These are phyloP conservation scores for Sugiyamaella mastotermitis DNA, from an alignment of 805 yeast species.

Conservation along the genomic window DNA sequence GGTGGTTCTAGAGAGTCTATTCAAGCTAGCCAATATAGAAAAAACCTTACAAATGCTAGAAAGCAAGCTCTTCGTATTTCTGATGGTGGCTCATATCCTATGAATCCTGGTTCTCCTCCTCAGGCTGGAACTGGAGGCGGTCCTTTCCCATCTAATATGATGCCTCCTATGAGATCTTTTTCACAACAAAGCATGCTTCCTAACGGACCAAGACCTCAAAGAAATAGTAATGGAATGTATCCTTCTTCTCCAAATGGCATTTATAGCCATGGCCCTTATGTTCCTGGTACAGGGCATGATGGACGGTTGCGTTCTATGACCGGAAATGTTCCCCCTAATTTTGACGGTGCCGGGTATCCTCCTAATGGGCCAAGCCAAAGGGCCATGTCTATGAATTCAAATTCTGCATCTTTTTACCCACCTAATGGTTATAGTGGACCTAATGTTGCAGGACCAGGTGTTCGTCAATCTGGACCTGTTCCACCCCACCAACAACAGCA, in stretches of 20 bases:
- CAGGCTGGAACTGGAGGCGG: too few relatives aligned
- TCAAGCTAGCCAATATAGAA: constrained; percentile 17
- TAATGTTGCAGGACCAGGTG: constrained; percentile 2
- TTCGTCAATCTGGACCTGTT: constrained; percentile 9
- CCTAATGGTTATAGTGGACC: not conserved
- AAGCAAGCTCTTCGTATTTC: constrained; percentile 18
- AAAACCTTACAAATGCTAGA: constrained; percentile 18
- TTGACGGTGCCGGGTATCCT: not conserved
- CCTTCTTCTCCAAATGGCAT: not conserved
- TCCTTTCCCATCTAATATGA: too few relatives aligned
- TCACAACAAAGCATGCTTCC: too few relatives aligned
- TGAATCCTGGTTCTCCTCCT: too few relatives aligned
- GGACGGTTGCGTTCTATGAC: constrained; percentile 3
- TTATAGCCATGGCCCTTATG: not conserved
- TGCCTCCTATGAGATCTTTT: too few relatives aligned
- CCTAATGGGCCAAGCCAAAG: not conserved
- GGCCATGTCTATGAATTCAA: not conserved
- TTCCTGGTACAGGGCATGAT: too few relatives aligned
- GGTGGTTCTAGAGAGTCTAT: constrained; percentile 6
- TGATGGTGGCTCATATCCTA: constrained; percentile 19
- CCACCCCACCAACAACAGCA: constrained; percentile 11
- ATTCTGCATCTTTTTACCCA: not conserved
- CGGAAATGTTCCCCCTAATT: not conserved
- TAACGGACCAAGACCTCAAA: too few relatives aligned
- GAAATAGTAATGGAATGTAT: too few relatives aligned